Conservation (phyloP, 176 grass and related monocot genomes). For the Alopecurus myosuroides region DNA sequence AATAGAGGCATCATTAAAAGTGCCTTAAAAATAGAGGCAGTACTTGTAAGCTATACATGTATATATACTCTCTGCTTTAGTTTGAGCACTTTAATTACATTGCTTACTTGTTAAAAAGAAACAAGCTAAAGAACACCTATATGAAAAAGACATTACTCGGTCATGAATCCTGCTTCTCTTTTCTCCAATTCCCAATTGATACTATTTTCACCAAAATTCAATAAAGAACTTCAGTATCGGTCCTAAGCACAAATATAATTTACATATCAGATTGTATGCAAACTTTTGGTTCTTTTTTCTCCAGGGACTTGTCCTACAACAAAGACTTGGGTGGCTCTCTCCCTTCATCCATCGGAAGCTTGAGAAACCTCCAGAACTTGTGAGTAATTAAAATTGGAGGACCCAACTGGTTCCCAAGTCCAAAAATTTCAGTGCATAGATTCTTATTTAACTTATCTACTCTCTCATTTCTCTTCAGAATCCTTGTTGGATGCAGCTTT, state of each 20-base stretch:
- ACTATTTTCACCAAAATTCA: too few relatives aligned
- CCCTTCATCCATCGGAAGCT: constrained; percentile 56
- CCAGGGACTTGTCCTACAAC: constrained; percentile 88
- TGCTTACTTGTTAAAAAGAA: not conserved
- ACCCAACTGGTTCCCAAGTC: not conserved
- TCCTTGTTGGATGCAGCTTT: constrained; percentile 74
- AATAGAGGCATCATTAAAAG: too few relatives aligned
- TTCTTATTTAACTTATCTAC: not conserved
- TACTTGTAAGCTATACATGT: constrained; percentile 48
- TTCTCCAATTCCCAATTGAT: not conserved
- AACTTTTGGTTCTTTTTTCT: not conserved
- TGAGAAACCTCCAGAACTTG: constrained; percentile 62
- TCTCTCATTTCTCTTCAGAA: constrained; percentile 41
- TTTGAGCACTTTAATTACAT: not conserved
- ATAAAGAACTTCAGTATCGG: too few relatives aligned
- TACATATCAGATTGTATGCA: not conserved
- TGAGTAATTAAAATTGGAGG: constrained; percentile 22
- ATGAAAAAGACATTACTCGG: not conserved
- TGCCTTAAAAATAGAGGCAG: too few relatives aligned
- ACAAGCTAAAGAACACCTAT: not conserved
- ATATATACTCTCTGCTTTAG: not conserved
- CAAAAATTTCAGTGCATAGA: not conserved
- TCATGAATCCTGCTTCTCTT: not conserved
- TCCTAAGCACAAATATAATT: not conserved
- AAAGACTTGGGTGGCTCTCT: constrained; percentile 44